Evolutionary conservation across 768 basidiomycete species (phyloP).

Genomic region (Termitomyces sp.): DNA sequence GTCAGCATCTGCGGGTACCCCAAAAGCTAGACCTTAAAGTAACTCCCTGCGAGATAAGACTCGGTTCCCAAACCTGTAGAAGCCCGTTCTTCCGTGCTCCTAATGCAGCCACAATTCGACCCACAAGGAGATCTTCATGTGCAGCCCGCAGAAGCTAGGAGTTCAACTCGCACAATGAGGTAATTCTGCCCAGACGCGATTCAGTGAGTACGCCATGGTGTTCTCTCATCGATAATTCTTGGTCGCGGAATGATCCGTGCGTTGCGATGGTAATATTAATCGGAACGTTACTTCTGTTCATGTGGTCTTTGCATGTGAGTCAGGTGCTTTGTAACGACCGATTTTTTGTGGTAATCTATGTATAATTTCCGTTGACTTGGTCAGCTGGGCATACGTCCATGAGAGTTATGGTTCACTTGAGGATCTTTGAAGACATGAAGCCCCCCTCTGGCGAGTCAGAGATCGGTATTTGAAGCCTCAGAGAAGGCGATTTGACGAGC

Average conservation of each 20-base stretch:
- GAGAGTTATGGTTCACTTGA: neutral
- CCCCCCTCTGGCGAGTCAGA: neutral
- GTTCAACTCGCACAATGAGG: neutral
- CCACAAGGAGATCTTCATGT: conserved; percentile 8
- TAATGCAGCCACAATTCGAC: conserved; percentile 6
- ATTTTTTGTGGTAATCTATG: neutral
- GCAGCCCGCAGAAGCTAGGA: conserved; percentile 1
- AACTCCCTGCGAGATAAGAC: conserved; percentile 1
- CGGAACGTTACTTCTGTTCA: neutral
- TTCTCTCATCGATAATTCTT: neutral
- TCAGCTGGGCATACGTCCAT: neutral
- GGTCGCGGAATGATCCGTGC: neutral
- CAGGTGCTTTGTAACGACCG: neutral
- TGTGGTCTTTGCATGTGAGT: neutral
- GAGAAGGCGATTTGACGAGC: neutral
- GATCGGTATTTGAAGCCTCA: neutral
- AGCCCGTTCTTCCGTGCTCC: conserved; percentile 1
- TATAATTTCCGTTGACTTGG: neutral
- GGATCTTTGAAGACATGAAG: neutral
- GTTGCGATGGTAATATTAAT: neutral
- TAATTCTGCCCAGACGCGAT: neutral
- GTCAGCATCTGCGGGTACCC: neutral
- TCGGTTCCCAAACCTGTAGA: neutral
- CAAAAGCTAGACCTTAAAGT: neutral
- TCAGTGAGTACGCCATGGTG: neutral